Evolutionary conservation across 306 rosid genomes (phyloP), one percentile per base, ranked within the genome.

Genomic region (Arachis hypogaea): DNA sequence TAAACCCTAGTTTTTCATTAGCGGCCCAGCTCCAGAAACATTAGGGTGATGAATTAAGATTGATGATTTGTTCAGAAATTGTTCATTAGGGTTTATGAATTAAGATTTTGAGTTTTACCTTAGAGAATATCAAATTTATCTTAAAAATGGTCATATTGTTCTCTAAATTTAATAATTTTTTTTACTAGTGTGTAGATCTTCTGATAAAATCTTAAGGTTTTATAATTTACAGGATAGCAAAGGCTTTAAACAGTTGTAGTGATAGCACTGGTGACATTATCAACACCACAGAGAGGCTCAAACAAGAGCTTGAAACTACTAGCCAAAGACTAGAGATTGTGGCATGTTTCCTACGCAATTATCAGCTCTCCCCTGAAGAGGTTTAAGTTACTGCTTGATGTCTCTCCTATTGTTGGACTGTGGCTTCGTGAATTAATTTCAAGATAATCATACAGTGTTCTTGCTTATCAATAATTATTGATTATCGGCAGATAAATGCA

Each of bases 321-420:
- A 86, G 89, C 4, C 97, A 93, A 82, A 83, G 97, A 78, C 98
- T 89, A 84, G 92, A 89, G 85, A 91, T 94, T 57, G 97, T 81
- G 59, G 76, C 89, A 9, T 89, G 93, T 83, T 91, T 94, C 89
- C 89, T 94, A 70, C 98, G 96, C 5, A 95, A 91, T 79, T 94
- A 91, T 77, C 98, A 91, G 85, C 93, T 93, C 78, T 91, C 98
- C 16, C 83, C 77, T 11, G 92, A 89, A 71, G 98, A 94, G 96
- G 90, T 89, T 64, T 65, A 61, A 61, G 60, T 69, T 77, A 22
- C 40, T 73, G 56, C 65, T 62, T 73, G 18, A 66, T 64, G 16
- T 69, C 43, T 81, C 68, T 41, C 63, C 51, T 56, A 28, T 49
- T 58, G 52, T 71, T 46, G 29, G 59, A 44, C 66, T 70, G 36